Conservation (phyloP, 495 filamentous ascomycete species). For the Beverwykella pulmonaria region DNA sequence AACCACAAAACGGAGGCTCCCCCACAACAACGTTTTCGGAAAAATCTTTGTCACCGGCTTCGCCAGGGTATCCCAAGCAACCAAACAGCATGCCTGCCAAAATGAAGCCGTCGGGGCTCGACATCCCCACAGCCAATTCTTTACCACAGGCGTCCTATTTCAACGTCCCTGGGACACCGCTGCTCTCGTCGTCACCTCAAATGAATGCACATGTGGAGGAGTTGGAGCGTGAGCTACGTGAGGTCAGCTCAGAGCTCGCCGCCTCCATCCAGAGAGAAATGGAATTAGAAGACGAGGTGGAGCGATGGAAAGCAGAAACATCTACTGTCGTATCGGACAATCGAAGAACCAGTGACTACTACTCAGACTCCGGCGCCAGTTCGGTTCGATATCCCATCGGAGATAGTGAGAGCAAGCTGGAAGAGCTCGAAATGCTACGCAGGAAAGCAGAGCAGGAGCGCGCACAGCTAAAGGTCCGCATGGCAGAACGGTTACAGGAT, state of each 20-base stretch:
- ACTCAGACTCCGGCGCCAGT: slow-evolving; percentile 91
- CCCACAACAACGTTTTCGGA: slow-evolving; percentile 69
- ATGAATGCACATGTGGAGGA: slow-evolving; percentile 63
- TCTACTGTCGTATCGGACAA: slow-evolving; percentile 52
- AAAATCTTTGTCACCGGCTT: slow-evolving; percentile 61
- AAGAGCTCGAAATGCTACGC: slow-evolving; percentile 82
- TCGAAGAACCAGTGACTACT: slow-evolving; percentile 93
- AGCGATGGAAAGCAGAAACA: slow-evolving; percentile 74
- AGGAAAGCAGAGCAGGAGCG: slow-evolving; percentile 88
- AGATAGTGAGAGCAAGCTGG: slow-evolving; percentile 65
- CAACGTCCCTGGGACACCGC: slow-evolving; percentile 46
- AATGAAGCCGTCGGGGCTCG: slow-evolving; percentile 46
- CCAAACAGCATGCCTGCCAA: slow-evolving; percentile 38
- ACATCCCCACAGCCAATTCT: slow-evolving; percentile 44
- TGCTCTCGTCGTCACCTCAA: slow-evolving; percentile 49
- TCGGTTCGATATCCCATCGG: slow-evolving; percentile 71
- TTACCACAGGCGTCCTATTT: slow-evolving; percentile 40
- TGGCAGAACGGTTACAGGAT: slow-evolving; percentile 80
- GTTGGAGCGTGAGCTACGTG: slow-evolving; percentile 89
- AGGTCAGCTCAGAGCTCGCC: slow-evolving; percentile 90
- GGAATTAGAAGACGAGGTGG: slow-evolving; percentile 93
- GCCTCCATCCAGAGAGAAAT: slow-evolving; percentile 92
- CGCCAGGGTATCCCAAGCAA: slow-evolving; percentile 57
- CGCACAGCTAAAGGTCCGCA: slow-evolving; percentile 80
- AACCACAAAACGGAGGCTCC: slow-evolving; percentile 57